Evolutionary conservation across 2,329 filamentous ascomycete species (phyloP), one percentile per base, ranked within the genome.

Genomic region (Cladorrhinum sp.): DNA sequence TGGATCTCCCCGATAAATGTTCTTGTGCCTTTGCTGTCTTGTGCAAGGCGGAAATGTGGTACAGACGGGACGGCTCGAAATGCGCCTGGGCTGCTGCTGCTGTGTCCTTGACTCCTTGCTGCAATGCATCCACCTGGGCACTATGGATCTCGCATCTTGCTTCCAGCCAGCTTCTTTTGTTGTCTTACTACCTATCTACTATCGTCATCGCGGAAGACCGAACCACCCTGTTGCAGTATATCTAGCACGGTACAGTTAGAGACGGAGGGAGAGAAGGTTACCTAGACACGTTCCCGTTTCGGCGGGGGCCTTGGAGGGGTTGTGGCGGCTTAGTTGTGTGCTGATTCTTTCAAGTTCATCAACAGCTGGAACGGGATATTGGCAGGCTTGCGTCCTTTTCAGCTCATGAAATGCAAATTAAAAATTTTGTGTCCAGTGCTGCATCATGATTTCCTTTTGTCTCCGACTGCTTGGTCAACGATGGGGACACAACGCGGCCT

Each of bases 281-380:
- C n/a, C n/a, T n/a, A 51, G 51, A 58, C 53, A 57, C 57, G 60
- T 62, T 59, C 60, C 60, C 54, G 50, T 20, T 24, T 50, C 13
- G 36, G 55, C 32, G 32, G 32, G n/a, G 48, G 49, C 25, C 45
- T 23, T 45, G 41, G 41, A 45, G 41, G 41, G 41, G 41, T 45
- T 45, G 41, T 45, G 41, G 41, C 41, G 41, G 41, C 41, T 45
- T 45, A 45, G 18, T 45, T 18, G 41, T 45, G 41, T 45, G 41
- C 41, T 45, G 41, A 45, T 45, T 45, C 41, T 45, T 20, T 45
- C n/a, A 45, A 18, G 41, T 41, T 54, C 38, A 25, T 22, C n/a
- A n/a, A 45, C 41, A 45, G 41, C 41, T 20, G 41, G 41, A 13
- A 18, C 41, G 16, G 16, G 41, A 45, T n/a, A 45, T 18, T 45